These are phyloP conservation scores for Fusarium metavorans DNA, from an alignment of 2,329 filamentous ascomycete genomes.

Conservation along the genomic window DNA sequence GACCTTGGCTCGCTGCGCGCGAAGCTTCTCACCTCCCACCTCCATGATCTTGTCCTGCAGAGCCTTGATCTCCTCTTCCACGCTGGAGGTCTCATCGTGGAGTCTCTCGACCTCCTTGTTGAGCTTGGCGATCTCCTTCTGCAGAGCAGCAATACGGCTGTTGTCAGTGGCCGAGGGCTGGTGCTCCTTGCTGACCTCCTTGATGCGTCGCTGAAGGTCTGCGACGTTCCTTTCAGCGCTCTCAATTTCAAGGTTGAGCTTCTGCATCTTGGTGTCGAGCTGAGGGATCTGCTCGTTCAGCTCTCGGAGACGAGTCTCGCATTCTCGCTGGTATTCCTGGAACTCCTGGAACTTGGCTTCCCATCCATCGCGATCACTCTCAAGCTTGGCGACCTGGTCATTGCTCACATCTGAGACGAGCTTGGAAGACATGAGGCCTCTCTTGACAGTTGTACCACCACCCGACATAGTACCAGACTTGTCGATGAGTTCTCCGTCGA, in stretches of 20 bases:
- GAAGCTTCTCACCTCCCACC: constrained; percentile 92
- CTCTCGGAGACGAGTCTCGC: constrained; percentile 79
- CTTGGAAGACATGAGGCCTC: constrained; percentile 96
- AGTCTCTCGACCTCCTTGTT: constrained; percentile 84
- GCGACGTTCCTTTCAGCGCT: constrained; percentile 86
- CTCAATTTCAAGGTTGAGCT: constrained; percentile 88
- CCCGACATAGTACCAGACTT: constrained; percentile 99
- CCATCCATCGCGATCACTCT: constrained; percentile 85
- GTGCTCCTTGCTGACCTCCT: constrained; percentile 85
- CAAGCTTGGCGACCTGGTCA: constrained; percentile 89
- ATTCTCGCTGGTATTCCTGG: constrained; percentile 84
- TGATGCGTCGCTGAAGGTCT: constrained; percentile 85
- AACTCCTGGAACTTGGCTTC: constrained; percentile 87
- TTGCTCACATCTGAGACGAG: constrained; percentile 87
- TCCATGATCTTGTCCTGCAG: constrained; percentile 99
- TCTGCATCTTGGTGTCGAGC: constrained; percentile 91
- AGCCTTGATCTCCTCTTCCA: constrained; percentile 92
- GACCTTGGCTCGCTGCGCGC: constrained; percentile 90
- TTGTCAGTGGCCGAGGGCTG: constrained; percentile 86
- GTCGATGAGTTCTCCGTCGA: constrained; percentile 95
- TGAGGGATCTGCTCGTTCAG: constrained; percentile 83
- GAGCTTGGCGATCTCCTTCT: constrained; percentile 81
- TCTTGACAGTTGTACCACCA: constrained; percentile 90
- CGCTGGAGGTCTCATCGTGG: constrained; percentile 84
- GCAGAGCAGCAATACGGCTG: constrained; percentile 75